phyloP scores from a whole-genome alignment of 106 monocot genomes.

The Narthecium ossifragum region DNA sequence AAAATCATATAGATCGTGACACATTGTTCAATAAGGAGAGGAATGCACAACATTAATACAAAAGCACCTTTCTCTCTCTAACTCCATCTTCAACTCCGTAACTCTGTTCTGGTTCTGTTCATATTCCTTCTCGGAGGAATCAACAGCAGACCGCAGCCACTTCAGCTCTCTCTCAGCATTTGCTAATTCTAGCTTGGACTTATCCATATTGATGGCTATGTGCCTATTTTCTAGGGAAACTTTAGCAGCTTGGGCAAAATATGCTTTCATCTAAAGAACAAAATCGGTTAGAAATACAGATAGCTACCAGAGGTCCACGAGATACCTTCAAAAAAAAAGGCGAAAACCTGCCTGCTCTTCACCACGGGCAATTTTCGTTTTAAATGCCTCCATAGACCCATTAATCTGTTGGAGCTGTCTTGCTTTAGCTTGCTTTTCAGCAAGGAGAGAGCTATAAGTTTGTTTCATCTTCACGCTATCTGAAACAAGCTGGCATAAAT shows the following conservation, averaged over 20 bases:
- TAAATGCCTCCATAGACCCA: conserved; percentile 50
- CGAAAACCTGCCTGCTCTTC: conserved; percentile 70
- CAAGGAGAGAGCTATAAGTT: conserved; percentile 54
- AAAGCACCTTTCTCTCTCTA: conserved; percentile 76
- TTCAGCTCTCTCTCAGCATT: conserved; percentile 82
- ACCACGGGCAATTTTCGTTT: conserved; percentile 43
- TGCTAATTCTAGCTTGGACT: conserved; percentile 47
- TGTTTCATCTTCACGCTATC: conserved; percentile 98
- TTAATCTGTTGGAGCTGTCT: conserved; percentile 74
- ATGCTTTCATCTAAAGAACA: conserved; percentile 55
- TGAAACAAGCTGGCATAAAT: conserved; percentile 62
- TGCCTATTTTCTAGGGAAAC: conserved; percentile 53
- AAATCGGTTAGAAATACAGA: conserved; percentile 1
- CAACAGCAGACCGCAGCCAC: conserved; percentile 60
- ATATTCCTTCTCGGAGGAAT: conserved; percentile 59
- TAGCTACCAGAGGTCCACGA: background rate
- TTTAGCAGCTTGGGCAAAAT: conserved; percentile 66
- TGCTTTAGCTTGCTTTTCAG: conserved; percentile 62
- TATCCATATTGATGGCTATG: conserved; percentile 46
- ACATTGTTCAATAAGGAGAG: no score
- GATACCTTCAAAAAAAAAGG: background rate
- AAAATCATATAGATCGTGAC: no score
- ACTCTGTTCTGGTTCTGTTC: conserved; percentile 62
- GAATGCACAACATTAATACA: no score
- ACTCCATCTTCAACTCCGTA: conserved; percentile 37